Conservation (phyloP, 164 flowering plant genomes). For the Sedum album region DNA sequence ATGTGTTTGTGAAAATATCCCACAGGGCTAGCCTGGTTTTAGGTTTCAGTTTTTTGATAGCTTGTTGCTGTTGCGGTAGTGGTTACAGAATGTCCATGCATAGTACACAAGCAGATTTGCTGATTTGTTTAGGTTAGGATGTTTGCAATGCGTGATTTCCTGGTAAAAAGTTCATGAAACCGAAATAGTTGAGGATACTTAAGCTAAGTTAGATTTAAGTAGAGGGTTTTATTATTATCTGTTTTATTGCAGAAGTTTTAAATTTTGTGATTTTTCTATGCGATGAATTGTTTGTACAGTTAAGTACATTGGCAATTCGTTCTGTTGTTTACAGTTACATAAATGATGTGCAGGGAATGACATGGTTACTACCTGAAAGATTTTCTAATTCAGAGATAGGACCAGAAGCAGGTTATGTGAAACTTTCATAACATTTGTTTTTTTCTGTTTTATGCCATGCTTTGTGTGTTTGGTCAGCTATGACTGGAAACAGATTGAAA, state of each 20-base stretch:
- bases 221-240: too few relatives aligned
- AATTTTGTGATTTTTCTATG: too few relatives aligned
- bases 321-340: not conserved
- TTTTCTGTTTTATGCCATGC: not conserved
- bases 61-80: not conserved
- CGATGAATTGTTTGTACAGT: too few relatives aligned
- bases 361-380: constrained; percentile 95
- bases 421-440: not conserved
- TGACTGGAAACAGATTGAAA: not conserved
- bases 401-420: constrained; percentile 98
- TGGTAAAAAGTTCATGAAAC: too few relatives aligned
- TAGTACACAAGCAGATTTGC: too few relatives aligned
- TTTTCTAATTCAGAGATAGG: constrained; percentile 85
- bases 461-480: not conserved
- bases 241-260: too few relatives aligned
- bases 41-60: not conserved
- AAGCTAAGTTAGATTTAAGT: too few relatives aligned
- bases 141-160: too few relatives aligned
- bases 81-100: too few relatives aligned
- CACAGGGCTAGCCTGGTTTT: not conserved
- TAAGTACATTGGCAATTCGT: not conserved
- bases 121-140: too few relatives aligned
- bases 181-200: too few relatives aligned
- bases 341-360: constrained; percentile 56
- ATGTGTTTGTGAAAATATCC: not conserved